Evolutionary conservation across 345 rosid species (phyloP).

Genomic region (Eucalyptus melliodora): DNA sequence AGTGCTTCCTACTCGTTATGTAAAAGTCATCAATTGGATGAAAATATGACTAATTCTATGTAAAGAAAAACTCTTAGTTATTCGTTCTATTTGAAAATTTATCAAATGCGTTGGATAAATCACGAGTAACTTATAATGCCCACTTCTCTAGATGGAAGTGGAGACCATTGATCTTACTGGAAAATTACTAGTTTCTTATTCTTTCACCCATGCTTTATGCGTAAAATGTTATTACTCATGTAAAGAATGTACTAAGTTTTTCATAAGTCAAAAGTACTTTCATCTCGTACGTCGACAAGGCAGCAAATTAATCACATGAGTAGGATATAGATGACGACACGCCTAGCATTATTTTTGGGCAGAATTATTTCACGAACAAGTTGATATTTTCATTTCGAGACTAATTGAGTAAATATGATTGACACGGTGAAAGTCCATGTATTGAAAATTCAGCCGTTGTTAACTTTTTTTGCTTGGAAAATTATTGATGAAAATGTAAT

Average conservation of each 20-base stretch:
- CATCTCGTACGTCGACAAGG: fast-evolving
- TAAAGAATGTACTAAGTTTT: background rate
- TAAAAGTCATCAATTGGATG: background rate
- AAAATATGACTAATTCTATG: background rate
- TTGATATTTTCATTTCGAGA: background rate
- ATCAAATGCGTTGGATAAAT: background rate
- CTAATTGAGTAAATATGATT: background rate
- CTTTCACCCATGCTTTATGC: background rate
- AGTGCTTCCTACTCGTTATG: background rate
- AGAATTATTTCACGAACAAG: background rate
- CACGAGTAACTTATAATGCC: background rate
- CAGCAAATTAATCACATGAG: background rate
- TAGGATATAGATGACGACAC: background rate
- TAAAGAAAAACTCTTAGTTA: background rate
- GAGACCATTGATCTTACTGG: background rate
- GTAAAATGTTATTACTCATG: fast-evolving
- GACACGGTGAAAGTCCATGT: background rate
- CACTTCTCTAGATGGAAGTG: background rate
- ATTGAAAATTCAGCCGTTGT: fast-evolving
- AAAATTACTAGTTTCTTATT: background rate
- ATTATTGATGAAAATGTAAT: background rate
- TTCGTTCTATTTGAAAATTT: background rate
- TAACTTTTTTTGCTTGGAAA: background rate
- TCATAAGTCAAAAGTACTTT: background rate
- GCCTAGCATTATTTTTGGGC: background rate